Evolutionary conservation across 192 early-diverging fungal species (phyloP).

Genomic region (Cladochytrium replicatum): DNA sequence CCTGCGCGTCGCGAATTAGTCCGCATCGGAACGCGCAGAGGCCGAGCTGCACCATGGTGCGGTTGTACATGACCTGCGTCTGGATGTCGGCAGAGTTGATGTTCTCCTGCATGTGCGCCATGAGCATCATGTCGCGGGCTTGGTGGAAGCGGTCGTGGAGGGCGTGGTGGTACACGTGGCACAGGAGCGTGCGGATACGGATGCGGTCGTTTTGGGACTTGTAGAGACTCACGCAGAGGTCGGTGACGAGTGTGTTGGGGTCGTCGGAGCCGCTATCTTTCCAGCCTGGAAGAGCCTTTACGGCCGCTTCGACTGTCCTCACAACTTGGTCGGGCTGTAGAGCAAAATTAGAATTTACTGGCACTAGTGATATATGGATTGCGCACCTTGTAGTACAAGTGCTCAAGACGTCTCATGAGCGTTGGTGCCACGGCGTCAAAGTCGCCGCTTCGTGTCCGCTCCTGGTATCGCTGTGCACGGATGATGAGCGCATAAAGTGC

Average conservation of each 20-base stretch:
- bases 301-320: conserved; percentile 57
- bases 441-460: conserved; percentile 34
- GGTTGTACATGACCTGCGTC: conserved; percentile 94
- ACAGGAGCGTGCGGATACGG: conserved; percentile 90
- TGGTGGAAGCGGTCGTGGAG: conserved; percentile 89
- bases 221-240: conserved; percentile 85
- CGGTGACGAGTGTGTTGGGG: conserved; percentile 58
- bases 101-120: conserved; percentile 96
- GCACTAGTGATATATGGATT: no score
- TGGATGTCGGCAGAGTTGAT: conserved; percentile 77
- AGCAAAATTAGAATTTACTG: no score
- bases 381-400: conserved; percentile 87
- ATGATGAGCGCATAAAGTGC: conserved; percentile 78
- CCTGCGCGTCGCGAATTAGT: conserved; percentile 77
- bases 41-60: conserved; percentile 91
- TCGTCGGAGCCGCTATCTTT: conserved; percentile 26
- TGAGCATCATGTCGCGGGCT: conserved; percentile 92
- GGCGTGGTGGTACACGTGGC: conserved; percentile 95
- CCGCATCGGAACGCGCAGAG: conserved; percentile 93
- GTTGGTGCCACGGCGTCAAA: conserved; percentile 15
- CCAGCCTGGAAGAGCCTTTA: conserved; percentile 33
- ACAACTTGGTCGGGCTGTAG: conserved; percentile 77
- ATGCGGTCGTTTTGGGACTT: conserved; percentile 68
- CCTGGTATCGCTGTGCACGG: conserved; percentile 81
- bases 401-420: conserved; percentile 87